phyloP scores from a whole-genome alignment of 2,329 filamentous ascomycete genomes.

The Paecilomyces niveus region DNA sequence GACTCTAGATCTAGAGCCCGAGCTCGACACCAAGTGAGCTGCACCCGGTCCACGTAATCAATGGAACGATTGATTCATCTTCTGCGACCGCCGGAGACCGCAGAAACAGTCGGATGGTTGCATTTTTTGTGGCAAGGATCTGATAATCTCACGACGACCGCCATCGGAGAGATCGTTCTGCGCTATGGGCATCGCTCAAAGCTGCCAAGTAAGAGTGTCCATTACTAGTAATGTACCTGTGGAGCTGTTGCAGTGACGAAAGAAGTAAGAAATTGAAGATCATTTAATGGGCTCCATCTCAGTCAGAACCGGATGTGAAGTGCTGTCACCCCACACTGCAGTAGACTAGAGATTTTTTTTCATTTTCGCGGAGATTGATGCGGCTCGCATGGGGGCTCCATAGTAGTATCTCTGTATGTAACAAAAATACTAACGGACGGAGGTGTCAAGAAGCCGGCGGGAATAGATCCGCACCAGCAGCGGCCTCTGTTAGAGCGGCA shows the following conservation, averaged over 20 bases:
- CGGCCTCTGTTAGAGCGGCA: not conserved
- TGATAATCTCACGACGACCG: not conserved
- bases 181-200: not conserved
- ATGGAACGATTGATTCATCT: not conserved
- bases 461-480: not conserved
- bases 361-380: not conserved
- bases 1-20: not conserved
- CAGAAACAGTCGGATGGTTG: not conserved
- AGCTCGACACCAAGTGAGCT: not conserved
- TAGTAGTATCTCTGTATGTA: not conserved
- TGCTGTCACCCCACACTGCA: not conserved
- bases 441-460: not conserved
- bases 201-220: not conserved
- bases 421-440: not conserved
- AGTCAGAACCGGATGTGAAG: not conserved
- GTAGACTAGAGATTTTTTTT: not conserved
- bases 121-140: not conserved
- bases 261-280: not conserved
- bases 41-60: not conserved
- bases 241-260: not conserved
- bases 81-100: not conserved
- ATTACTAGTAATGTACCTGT: not conserved
- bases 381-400: not conserved
- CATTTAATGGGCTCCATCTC: not conserved
- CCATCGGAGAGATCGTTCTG: not conserved